A percentile compares a stretch with the other conserved stretches of the same genome.
Evolutionary conservation across 1,139 yeast genomes (phyloP).

Genomic region (Blastobotrys arbuscula): DNA sequence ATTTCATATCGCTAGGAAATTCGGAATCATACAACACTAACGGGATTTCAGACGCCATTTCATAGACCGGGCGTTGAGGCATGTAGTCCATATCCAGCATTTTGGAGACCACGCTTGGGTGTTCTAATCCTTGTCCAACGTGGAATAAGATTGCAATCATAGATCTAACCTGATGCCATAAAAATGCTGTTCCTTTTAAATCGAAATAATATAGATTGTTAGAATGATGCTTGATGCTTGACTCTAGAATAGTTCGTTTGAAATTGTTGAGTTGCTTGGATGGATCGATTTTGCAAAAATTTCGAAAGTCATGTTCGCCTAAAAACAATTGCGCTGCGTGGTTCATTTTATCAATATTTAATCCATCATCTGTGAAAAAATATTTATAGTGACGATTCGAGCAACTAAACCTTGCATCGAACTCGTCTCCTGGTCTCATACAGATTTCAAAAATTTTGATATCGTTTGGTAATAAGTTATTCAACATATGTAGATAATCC

Average conservation of each 20-base stretch:
- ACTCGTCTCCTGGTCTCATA: slow-evolving; percentile 71
- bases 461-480: slow-evolving; percentile 73
- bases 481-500: slow-evolving; percentile 69
- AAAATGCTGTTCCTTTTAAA: slow-evolving; percentile 79
- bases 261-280: slow-evolving; percentile 84
- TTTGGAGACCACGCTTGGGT: slow-evolving; percentile 49
- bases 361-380: slow-evolving; percentile 48
- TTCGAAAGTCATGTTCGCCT: slow-evolving; percentile 87
- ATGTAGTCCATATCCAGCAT: slow-evolving; percentile 53
- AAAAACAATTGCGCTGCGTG: slow-evolving; percentile 58
- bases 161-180: slow-evolving; percentile 98
- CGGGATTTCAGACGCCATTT: slow-evolving; percentile 92
- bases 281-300: slow-evolving; percentile 91
- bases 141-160: slow-evolving; percentile 81
- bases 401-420: slow-evolving; percentile 94
- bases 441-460: slow-evolving; percentile 79
- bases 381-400: slow-evolving; percentile 77
- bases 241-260: slow-evolving; percentile 45
- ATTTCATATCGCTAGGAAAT: slow-evolving; percentile 57
- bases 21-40: slow-evolving; percentile 81
- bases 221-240: slow-evolving; percentile 24
- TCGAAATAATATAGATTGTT: slow-evolving; percentile 56
- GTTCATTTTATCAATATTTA: slow-evolving; percentile 64
- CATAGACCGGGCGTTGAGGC: slow-evolving; percentile 74
- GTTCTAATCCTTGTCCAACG: slow-evolving; percentile 75